A percentile compares a stretch with the other conserved stretches of the same genome.
phyloP scores from a whole-genome alignment of 2,329 filamentous ascomycete genomes.

The Apiospora hydei region DNA sequence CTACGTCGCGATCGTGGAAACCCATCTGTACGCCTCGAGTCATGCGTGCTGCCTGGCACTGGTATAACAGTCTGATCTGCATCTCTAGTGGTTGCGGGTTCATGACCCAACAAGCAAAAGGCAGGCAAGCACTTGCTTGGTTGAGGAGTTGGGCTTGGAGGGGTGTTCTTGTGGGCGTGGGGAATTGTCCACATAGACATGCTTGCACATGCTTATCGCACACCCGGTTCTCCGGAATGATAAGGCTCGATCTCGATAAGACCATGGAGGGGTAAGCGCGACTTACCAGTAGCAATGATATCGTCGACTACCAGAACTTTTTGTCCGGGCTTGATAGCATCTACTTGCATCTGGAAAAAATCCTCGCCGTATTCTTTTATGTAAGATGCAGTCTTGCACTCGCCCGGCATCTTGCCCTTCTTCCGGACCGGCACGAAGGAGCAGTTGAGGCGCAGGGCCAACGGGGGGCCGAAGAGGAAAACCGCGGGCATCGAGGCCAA shows the following conservation, averaged over 20 bases:
- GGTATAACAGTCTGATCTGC: neutral
- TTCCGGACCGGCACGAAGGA: slow-evolving; percentile 94
- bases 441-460: slow-evolving; percentile 83
- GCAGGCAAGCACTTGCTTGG: slow-evolving; percentile 1
- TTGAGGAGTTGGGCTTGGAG: neutral
- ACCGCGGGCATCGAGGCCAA: slow-evolving; percentile 91
- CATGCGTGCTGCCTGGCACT: neutral
- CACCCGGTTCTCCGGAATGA: neutral
- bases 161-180: neutral
- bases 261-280: neutral
- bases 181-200: neutral
- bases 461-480: slow-evolving; percentile 94
- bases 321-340: slow-evolving; percentile 83
- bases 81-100: neutral
- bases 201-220: slow-evolving; percentile 1
- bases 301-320: slow-evolving; percentile 95
- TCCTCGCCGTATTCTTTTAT: slow-evolving; percentile 97
- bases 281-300: slow-evolving; percentile 94
- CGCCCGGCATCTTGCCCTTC: slow-evolving; percentile 92
- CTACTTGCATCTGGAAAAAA: slow-evolving; percentile 93
- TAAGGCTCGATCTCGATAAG: neutral
- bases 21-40: neutral
- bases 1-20: neutral
- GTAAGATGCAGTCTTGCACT: slow-evolving; percentile 83
- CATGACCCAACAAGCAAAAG: neutral